phyloP scores from a whole-genome alignment of 106 monocot species.

The Chionographis japonica region DNA sequence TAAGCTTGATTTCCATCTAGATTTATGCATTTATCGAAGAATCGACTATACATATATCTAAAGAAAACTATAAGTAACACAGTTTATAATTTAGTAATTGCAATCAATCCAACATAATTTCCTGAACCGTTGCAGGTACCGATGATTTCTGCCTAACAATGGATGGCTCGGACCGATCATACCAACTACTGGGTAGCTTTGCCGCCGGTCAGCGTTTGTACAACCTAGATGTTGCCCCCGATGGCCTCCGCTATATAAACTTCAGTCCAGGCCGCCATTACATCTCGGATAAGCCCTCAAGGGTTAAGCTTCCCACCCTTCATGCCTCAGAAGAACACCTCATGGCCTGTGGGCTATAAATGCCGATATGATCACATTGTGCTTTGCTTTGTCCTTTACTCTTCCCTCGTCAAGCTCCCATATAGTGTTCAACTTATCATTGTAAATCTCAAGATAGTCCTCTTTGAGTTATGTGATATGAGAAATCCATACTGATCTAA shows the following conservation, averaged over 20 bases:
- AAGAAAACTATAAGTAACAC: too few relatives aligned
- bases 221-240: conserved; percentile 19
- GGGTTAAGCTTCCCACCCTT: conserved; percentile 60
- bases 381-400: neutral
- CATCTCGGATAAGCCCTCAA: conserved; percentile 10
- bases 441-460: too few relatives aligned
- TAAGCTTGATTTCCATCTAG: too few relatives aligned
- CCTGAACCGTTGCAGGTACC: conserved; percentile 32
- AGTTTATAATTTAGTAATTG: too few relatives aligned
- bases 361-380: neutral
- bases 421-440: too few relatives aligned
- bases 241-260: conserved; percentile 40
- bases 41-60: too few relatives aligned
- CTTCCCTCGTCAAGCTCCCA: too few relatives aligned
- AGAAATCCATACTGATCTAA: too few relatives aligned
- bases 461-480: too few relatives aligned
- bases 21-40: too few relatives aligned
- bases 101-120: too few relatives aligned
- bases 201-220: conserved; percentile 69
- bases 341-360: conserved; percentile 14
- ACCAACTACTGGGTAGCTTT: conserved; percentile 73
- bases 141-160: conserved; percentile 67
- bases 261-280: conserved; percentile 26
- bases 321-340: conserved; percentile 52
- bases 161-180: conserved; percentile 80